These are phyloP conservation scores for Pholiota molesta DNA, from an alignment of 768 basidiomycete genomes.

Conservation along the genomic window DNA sequence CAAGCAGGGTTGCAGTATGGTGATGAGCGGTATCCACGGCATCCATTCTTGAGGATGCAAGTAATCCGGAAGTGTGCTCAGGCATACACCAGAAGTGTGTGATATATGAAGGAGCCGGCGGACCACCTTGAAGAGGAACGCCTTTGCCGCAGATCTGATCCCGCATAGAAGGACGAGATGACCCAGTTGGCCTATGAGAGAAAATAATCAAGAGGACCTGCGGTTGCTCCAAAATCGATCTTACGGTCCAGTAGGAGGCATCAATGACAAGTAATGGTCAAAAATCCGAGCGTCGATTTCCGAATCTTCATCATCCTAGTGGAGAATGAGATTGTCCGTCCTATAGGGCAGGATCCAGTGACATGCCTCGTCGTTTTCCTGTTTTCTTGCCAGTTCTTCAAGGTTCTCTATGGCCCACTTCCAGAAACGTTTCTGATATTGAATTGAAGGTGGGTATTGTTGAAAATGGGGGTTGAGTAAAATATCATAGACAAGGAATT, in stretches of 20 bases:
- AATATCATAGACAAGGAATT: slow-evolving; percentile 55
- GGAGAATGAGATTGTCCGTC: slow-evolving; percentile 14
- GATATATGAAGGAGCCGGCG: slow-evolving; percentile 59
- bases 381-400: slow-evolving; percentile 42
- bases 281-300: slow-evolving; percentile 73
- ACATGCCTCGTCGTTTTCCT: slow-evolving; percentile 48
- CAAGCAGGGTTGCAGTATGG: slow-evolving; percentile 60
- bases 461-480: slow-evolving; percentile 55
- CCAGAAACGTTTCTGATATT: slow-evolving; percentile 73
- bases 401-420: slow-evolving; percentile 66
- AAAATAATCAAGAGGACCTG: slow-evolving; percentile 1
- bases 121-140: slow-evolving; percentile 27
- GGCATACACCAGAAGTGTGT: slow-evolving; percentile 63
- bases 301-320: slow-evolving; percentile 40
- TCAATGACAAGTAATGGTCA: slow-evolving; percentile 56
- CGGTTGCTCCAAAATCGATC: slow-evolving; percentile 6
- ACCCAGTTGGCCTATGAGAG: slow-evolving; percentile 23
- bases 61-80: background rate
- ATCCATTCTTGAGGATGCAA: background rate
- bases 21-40: slow-evolving; percentile 29
- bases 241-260: slow-evolving; percentile 41
- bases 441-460: slow-evolving; percentile 61
- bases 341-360: slow-evolving; percentile 4
- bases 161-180: slow-evolving; percentile 22
- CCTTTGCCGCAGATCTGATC: slow-evolving; percentile 30